Conservation (phyloP, 1,139 yeast species). For the Diutina ranongensis region DNA sequence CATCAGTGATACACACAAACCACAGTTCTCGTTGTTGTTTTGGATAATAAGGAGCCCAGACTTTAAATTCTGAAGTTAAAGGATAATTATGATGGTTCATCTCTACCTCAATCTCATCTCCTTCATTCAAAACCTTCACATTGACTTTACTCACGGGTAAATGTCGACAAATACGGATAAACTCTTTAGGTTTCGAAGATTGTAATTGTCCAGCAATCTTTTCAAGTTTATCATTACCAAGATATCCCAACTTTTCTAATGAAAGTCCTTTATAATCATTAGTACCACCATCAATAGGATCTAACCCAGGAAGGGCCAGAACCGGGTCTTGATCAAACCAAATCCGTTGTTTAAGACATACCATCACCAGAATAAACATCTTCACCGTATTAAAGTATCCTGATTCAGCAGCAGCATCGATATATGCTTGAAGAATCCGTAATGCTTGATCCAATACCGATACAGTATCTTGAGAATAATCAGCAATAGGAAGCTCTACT, state of each 20-base stretch:
- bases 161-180: slow-evolving; percentile 31
- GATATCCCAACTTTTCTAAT: slow-evolving; percentile 7
- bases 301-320: slow-evolving; percentile 61
- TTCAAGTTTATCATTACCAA: slow-evolving; percentile 24
- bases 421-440: slow-evolving; percentile 86
- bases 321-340: slow-evolving; percentile 79
- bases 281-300: slow-evolving; percentile 11
- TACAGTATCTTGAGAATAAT: slow-evolving; percentile 87
- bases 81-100: slow-evolving; percentile 46
- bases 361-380: slow-evolving; percentile 61
- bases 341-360: slow-evolving; percentile 76
- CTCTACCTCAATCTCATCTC: slow-evolving; percentile 27
- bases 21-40: slow-evolving; percentile 90
- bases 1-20: slow-evolving; percentile 61
- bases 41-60: slow-evolving; percentile 75
- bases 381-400: slow-evolving; percentile 58
- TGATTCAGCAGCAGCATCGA: slow-evolving; percentile 80
- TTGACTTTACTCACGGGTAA: slow-evolving; percentile 36
- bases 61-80: slow-evolving; percentile 45
- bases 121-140: slow-evolving; percentile 19
- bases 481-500: slow-evolving; percentile 85
- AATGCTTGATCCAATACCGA: slow-evolving; percentile 89
- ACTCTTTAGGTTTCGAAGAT: slow-evolving; percentile 18
- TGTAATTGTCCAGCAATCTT: slow-evolving; percentile 14
- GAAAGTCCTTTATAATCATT: not conserved